phyloP scores from a whole-genome alignment of 805 yeast genomes.

The Barnettozyma californica region DNA sequence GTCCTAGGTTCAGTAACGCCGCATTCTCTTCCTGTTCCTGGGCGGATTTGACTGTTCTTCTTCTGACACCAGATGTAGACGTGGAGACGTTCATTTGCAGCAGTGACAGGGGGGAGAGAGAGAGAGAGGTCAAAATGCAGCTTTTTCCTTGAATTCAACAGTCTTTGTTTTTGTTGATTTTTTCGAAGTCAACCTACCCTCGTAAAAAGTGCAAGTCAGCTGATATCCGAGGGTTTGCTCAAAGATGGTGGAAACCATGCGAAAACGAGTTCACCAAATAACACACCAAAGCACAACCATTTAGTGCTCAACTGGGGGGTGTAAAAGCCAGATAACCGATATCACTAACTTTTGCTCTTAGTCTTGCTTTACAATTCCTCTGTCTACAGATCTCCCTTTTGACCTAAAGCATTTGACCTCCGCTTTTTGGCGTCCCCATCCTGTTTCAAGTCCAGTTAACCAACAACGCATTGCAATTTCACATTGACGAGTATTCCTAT shows the following conservation, averaged over 20 bases:
- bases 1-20: constrained; percentile 78
- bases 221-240: background rate
- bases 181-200: background rate
- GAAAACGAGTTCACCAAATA: background rate
- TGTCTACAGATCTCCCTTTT: background rate
- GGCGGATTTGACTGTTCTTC: constrained; percentile 61
- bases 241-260: background rate
- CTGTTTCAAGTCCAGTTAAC: background rate
- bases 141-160: background rate
- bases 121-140: background rate
- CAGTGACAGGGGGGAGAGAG: background rate
- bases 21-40: constrained; percentile 89
- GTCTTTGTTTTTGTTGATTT: background rate
- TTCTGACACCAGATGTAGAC: constrained; percentile 78
- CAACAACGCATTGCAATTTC: background rate
- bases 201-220: background rate
- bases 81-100: constrained; percentile 76
- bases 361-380: background rate
- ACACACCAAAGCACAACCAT: background rate
- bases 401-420: background rate
- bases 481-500: background rate
- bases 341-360: background rate
- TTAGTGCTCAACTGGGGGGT: background rate
- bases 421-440: background rate
- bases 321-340: background rate